A percentile compares a stretch with the other conserved stretches of the same genome.
phyloP scores from a whole-genome alignment of 2,329 filamentous ascomycete species.

The Macrophomina phaseolina region DNA sequence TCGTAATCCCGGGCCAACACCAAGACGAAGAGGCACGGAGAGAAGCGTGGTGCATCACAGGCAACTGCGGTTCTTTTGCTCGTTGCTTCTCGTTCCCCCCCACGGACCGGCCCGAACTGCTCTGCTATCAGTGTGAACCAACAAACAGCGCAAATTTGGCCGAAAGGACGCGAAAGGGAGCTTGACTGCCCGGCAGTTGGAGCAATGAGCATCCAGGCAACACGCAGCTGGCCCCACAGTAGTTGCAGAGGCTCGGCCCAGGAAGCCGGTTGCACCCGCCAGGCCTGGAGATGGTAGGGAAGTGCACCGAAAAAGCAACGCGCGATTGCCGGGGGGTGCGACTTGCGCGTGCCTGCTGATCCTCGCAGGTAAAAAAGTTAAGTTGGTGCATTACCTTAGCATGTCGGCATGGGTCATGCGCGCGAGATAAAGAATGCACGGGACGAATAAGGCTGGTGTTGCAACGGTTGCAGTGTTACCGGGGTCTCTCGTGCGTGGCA shows the following conservation, averaged over 20 bases:
- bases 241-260: not conserved
- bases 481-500: not conserved
- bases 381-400: not conserved
- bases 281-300: not conserved
- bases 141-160: not conserved
- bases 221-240: not conserved
- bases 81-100: not conserved
- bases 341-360: not conserved
- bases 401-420: not conserved
- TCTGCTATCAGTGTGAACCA: not conserved
- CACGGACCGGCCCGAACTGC: conserved; percentile 1
- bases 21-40: not conserved
- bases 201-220: not conserved
- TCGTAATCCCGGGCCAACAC: not conserved
- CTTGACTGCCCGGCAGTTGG: not conserved
- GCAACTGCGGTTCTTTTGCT: not conserved
- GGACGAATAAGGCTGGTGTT: not conserved
- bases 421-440: not conserved
- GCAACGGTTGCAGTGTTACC: not conserved
- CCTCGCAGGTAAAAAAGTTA: conserved; percentile 1
- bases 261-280: conserved; percentile 7
- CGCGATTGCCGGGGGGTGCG: not conserved
- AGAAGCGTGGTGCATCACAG: not conserved
- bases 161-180: not conserved
- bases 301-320: not conserved